Base-by-base conservation (phyloP, 345 rosid genomes). In the Rubroshorea leprosula region DNA sequence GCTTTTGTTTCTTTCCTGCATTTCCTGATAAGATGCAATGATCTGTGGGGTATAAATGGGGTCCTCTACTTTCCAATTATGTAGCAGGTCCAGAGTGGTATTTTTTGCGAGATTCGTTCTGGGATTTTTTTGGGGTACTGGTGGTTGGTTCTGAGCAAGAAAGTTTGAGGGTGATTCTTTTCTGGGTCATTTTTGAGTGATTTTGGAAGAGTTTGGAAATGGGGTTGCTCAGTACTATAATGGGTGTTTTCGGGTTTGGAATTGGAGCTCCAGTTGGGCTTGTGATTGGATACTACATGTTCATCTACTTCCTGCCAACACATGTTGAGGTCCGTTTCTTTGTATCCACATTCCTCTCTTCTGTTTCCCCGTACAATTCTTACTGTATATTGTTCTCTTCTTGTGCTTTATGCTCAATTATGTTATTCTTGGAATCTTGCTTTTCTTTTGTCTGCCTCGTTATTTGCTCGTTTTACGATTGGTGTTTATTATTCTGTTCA, bases 251-350 rank as follows among this genome's bases (percentile, higher is more conserved):
- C 57, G 96, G 98, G 49, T 86, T 89, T 38, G 96, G 96, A 16
- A 49, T 89, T 35, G 98, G 96, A 58, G 83, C 89, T 54, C 78
- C 91, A 22, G 47, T 83, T 47, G 98, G 95, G 22, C 41, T 86
- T 55, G 62, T 78, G 29, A 65, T 81, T 48, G 98, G 98, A 23
- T 86, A 89, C 73, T 86, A 65, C 74, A 49, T 86, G 83, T 92
- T 92, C 72, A 76, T 92, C 68, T 78, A 71, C 80, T 51, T 47
- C 53, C 87, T 79, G 67, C 78, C 98, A 16, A 70, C 82, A 66
- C 80, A 78, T 73, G 89, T 86, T 43, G 71, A 92, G 93, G 96
- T 82, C 56, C 55, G 68, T n/a, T 62, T 58, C 20, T 7, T 39
- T 5, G 9, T 53, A 20, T 10, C 49, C n/a, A n/a, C n/a, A n/a